These are phyloP conservation scores for Metahyphopichia silvanorum DNA, from an alignment of 805 yeast genomes.

Conservation along the genomic window DNA sequence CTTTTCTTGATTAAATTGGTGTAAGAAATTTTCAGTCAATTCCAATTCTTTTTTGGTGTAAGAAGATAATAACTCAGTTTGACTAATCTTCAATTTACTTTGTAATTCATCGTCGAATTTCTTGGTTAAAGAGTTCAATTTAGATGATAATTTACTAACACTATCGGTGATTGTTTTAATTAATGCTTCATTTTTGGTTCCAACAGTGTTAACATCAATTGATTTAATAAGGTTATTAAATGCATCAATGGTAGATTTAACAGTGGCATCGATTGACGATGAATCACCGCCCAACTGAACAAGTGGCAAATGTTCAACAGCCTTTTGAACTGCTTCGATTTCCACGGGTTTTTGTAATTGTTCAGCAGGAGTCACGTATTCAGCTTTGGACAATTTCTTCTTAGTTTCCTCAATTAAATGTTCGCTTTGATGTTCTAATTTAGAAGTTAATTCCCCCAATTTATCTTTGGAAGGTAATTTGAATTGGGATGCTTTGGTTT, in stretches of 20 bases:
- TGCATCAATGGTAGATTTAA: constrained; percentile 31
- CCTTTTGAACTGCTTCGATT: constrained; percentile 28
- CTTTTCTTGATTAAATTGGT: constrained; percentile 63
- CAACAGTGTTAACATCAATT: constrained; percentile 26
- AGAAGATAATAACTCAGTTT: constrained; percentile 36
- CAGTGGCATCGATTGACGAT: constrained; percentile 27
- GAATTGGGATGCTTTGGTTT: constrained; percentile 14
- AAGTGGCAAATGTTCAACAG: constrained; percentile 30
- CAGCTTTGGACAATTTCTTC: constrained; percentile 20
- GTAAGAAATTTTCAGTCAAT: constrained; percentile 54
- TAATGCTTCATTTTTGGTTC: constrained; percentile 23
- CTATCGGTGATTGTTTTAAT: constrained; percentile 30
- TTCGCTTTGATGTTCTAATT: constrained; percentile 31
- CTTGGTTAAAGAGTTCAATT: constrained; percentile 28
- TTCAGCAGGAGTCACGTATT: constrained; percentile 31
- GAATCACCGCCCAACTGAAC: constrained; percentile 21
- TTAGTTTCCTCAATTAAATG: constrained; percentile 34
- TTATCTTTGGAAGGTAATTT: constrained; percentile 29
- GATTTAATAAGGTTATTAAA: constrained; percentile 37
- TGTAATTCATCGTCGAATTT: constrained; percentile 36
- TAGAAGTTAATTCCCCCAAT: constrained; percentile 28
- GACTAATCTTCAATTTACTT: constrained; percentile 30
- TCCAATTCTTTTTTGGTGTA: constrained; percentile 51
- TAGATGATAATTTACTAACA: constrained; percentile 26
- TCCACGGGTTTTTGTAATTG: constrained; percentile 42